phyloP scores from a whole-genome alignment of 345 rosid species.

The Murraya koenigii region DNA sequence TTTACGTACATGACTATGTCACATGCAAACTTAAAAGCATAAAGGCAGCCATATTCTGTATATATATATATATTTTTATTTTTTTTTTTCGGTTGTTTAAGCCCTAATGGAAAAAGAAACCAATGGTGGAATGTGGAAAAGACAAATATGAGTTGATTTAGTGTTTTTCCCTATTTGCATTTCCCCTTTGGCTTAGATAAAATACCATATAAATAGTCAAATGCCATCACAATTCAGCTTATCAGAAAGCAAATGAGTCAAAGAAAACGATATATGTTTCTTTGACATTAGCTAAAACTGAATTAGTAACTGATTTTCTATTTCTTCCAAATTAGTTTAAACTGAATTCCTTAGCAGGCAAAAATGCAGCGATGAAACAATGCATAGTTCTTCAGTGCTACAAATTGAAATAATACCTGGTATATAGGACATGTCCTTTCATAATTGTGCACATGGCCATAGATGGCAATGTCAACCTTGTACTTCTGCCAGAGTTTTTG shows the following conservation, averaged over 20 bases:
- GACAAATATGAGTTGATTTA: neutral
- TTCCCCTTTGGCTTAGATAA: no score
- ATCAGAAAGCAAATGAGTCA: neutral
- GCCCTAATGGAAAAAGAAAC: neutral
- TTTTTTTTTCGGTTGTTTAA: neutral
- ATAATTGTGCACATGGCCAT: slow-evolving; percentile 71
- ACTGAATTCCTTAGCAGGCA: neutral
- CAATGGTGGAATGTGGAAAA: neutral
- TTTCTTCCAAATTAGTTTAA: neutral
- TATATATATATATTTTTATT: no score
- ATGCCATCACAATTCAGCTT: neutral
- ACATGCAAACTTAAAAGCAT: neutral
- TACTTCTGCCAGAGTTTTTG: slow-evolving; percentile 76
- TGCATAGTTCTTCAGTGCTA: neutral
- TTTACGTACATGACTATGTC: neutral
- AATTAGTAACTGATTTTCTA: neutral
- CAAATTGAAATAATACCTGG: slow-evolving; percentile 39
- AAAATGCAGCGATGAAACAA: neutral
- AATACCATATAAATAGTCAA: neutral
- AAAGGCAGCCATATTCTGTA: neutral
- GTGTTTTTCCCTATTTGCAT: neutral
- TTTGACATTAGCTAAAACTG: neutral
- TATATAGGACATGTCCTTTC: slow-evolving; percentile 77
- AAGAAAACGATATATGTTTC: neutral
- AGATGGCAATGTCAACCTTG: slow-evolving; percentile 71